phyloP scores from a whole-genome alignment of 176 grass and related monocot species.

The Oryza rufipogon region DNA sequence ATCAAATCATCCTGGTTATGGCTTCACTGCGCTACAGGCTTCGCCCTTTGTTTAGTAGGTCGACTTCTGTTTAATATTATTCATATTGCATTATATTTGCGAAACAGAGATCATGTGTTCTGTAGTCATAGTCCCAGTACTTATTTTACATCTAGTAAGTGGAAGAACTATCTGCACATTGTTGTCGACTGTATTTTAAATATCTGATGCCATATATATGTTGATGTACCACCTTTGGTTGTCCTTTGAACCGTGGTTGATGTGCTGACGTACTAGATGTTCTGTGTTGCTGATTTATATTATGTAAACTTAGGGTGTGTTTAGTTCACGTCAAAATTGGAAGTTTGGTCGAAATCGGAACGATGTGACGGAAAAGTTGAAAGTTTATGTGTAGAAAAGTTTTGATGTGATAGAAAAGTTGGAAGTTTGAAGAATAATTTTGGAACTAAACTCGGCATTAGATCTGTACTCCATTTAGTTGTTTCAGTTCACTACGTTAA shows the following conservation, averaged over 20 bases:
- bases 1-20: neutral
- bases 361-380: too few relatives aligned
- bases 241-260: neutral
- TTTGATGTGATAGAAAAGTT: too few relatives aligned
- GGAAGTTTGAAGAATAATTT: too few relatives aligned
- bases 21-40: neutral
- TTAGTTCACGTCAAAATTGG: too few relatives aligned
- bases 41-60: neutral
- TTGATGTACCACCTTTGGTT: neutral
- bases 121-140: neutral
- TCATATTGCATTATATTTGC: neutral
- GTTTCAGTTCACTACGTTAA: too few relatives aligned
- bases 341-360: too few relatives aligned
- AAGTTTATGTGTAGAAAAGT: too few relatives aligned
- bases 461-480: neutral
- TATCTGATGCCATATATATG: neutral
- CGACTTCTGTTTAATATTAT: slow-evolving; percentile 7
- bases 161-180: neutral
- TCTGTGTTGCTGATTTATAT: too few relatives aligned
- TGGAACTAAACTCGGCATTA: too few relatives aligned
- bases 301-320: too few relatives aligned
- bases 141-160: neutral
- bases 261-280: neutral
- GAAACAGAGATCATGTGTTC: neutral
- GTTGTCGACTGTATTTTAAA: neutral